Evolutionary conservation across 1,139 yeast genomes (phyloP), one percentile per base, ranked within the genome.

Genomic region (Meyerozyma smithsonii): DNA sequence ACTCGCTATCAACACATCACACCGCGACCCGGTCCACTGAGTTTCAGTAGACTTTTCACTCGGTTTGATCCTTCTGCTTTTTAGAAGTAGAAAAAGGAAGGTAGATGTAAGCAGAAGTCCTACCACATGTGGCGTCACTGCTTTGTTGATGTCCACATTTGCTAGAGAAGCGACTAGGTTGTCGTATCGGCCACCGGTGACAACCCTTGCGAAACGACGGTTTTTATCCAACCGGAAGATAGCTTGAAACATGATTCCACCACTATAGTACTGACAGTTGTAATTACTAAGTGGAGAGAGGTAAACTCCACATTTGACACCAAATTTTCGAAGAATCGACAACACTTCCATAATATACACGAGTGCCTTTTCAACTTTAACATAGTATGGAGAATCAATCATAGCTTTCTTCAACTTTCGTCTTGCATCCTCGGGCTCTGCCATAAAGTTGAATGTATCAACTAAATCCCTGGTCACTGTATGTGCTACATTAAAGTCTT

Each of bases 171-270:
- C 66, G 16, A 89, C 75, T 47, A 90, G 67, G 17, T 70, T 64
- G 54, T 92, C 97, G 54, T 88, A 92, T 38, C 98, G 67, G 1
- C 98, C 98, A 36, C 98, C 98, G 1, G 95, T 92, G 10, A 94
- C 94, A 33, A 87, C 63, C 33, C 90, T 58, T 0, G 74, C 56
- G 36, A 50, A 59, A 16, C 63, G 54, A 37, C 70, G 58, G 35
- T 54, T 62, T 46, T 69, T 73, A 10, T 80, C 71, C 50, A 59
- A 48, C 43, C 84, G 84, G 50, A 79, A 76, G 1, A 88, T 77
- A 0, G 85, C 89, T 52, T 88, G 95, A 55, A 90, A 92, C 95
- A 92, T 88, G 2, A 90, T 64, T 0, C 95, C 95, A 18, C 81
- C 81, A 26, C 71, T 66, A 56, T 89, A 92, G 55, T 88, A 90